These are phyloP conservation scores for Trametes polyzona DNA, from an alignment of 1,284 basidiomycete species.

Conservation along the genomic window DNA sequence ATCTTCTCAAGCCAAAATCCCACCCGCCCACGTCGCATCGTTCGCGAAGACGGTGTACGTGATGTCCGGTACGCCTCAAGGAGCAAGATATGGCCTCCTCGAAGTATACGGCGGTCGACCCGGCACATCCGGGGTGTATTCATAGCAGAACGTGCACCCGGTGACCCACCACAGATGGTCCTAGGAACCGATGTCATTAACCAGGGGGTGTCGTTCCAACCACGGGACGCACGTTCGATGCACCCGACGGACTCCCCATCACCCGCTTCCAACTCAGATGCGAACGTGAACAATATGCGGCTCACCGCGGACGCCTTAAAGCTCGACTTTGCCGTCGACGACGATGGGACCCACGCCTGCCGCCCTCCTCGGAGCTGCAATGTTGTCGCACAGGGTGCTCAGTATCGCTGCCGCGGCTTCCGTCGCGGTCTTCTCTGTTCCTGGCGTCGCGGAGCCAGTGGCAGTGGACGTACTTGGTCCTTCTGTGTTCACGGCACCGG, in stretches of 20 bases:
- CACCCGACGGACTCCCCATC: conserved; percentile 6
- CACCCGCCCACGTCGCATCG: no score
- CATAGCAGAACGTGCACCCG: neutral
- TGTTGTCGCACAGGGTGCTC: conserved; percentile 19
- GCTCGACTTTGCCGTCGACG: neutral
- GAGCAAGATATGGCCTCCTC: neutral
- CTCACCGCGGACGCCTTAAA: conserved; percentile 1
- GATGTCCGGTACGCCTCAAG: neutral
- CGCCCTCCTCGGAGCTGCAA: conserved; percentile 9
- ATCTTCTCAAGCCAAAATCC: neutral
- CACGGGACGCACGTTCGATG: conserved; percentile 25
- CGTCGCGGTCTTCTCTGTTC: conserved; percentile 14
- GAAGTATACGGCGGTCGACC: neutral
- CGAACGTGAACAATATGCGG: conserved; percentile 15
- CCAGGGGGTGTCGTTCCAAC: neutral
- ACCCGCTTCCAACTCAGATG: neutral
- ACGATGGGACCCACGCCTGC: conserved; percentile 8
- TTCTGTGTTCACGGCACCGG: conserved; percentile 59
- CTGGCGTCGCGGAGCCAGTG: conserved; percentile 13
- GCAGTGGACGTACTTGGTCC: conserved; percentile 36
- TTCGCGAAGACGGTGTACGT: no score
- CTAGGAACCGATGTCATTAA: neutral
- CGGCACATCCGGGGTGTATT: neutral
- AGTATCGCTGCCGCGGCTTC: conserved; percentile 13
- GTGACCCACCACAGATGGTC: neutral